Evolutionary conservation across 129 eudicot species (phyloP).

Genomic region (Artemisia argyi): DNA sequence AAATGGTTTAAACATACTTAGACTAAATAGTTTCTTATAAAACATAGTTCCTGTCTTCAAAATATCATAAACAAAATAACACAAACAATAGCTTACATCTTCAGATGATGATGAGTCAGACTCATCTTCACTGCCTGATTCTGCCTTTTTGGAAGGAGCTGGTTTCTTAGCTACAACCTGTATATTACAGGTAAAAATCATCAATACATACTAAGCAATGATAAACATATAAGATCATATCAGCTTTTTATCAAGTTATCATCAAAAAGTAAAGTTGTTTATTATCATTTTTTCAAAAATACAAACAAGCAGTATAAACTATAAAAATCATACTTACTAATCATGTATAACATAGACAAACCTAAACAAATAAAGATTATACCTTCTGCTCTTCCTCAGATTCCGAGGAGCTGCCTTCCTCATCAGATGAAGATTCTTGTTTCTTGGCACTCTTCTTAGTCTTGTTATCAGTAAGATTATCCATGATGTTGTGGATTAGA

Average conservation of each 20-base stretch:
- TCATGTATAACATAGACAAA: no score
- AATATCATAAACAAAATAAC: no score
- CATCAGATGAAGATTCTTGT: constrained; percentile 30
- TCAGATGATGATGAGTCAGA: constrained; percentile 39
- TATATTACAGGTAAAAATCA: not conserved
- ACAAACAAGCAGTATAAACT: no score
- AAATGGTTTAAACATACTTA: no score
- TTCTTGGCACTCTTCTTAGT: constrained; percentile 24
- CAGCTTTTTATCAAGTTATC: not conserved
- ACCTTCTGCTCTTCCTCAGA: constrained; percentile 38
- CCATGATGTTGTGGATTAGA: constrained; percentile 71
- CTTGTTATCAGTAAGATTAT: constrained; percentile 52
- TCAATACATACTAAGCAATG: not conserved
- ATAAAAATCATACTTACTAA: no score
- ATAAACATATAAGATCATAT: not conserved
- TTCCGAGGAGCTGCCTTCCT: constrained; percentile 24
- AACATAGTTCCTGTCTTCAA: no score
- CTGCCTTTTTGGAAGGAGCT: constrained; percentile 33
- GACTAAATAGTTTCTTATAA: no score
- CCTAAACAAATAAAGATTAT: not conserved
- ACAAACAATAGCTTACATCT: constrained; percentile 24
- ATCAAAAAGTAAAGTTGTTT: no score
- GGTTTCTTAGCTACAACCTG: constrained; percentile 28
- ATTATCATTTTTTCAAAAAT: no score
- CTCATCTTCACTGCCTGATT: constrained; percentile 38